A percentile compares a stretch with the other conserved stretches of the same genome.
phyloP scores from a whole-genome alignment of 2,329 filamentous ascomycete species.

The Epichloe amarillans region DNA sequence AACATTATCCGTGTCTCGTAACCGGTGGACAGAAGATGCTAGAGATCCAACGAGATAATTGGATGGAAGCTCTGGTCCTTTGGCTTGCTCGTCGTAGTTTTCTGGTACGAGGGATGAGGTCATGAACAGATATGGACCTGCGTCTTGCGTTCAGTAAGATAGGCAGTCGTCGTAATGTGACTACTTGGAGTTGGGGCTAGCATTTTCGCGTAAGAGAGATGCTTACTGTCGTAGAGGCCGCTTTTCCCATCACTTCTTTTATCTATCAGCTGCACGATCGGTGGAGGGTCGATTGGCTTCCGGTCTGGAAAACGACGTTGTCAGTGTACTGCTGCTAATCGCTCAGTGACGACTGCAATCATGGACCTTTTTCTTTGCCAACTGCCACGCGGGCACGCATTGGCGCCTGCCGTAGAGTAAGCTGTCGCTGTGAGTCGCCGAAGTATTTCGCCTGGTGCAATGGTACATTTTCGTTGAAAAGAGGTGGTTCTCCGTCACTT shows the following conservation, averaged over 20 bases:
- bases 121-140: slow-evolving; percentile 37
- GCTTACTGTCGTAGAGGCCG: slow-evolving; percentile 14
- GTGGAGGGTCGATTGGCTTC: slow-evolving; percentile 80
- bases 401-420: slow-evolving; percentile 10
- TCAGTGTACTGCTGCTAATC: too few relatives aligned
- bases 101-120: slow-evolving; percentile 28
- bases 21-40: slow-evolving; percentile 67
- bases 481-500: slow-evolving; percentile 7
- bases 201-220: not conserved
- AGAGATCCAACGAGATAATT: slow-evolving; percentile 56
- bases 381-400: slow-evolving; percentile 50
- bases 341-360: too few relatives aligned
- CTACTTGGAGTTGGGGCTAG: too few relatives aligned
- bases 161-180: too few relatives aligned
- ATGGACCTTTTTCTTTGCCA: slow-evolving; percentile 60
- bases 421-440: slow-evolving; percentile 10
- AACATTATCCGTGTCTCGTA: slow-evolving; percentile 65
- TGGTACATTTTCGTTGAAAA: slow-evolving; percentile 4
- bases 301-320: slow-evolving; percentile 38
- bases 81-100: slow-evolving; percentile 28
- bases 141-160: not conserved
- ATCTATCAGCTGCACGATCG: slow-evolving; percentile 56
- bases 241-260: slow-evolving; percentile 10
- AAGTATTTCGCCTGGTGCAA: slow-evolving; percentile 8
- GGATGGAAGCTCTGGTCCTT: slow-evolving; percentile 15